These are phyloP conservation scores for Fraxinus nigra DNA, from an alignment of 305 asterid genomes.

Conservation along the genomic window DNA sequence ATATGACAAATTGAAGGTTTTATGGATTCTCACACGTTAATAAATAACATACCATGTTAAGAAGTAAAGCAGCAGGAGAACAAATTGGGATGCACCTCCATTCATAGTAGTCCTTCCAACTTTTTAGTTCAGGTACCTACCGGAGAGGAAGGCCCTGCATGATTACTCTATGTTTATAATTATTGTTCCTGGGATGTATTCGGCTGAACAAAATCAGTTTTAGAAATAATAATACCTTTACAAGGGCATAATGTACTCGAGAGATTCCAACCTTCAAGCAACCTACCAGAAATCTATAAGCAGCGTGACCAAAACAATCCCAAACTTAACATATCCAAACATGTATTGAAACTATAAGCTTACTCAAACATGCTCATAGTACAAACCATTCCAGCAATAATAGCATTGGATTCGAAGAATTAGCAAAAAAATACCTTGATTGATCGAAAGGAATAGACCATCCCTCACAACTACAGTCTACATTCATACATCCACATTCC, in stretches of 20 bases:
- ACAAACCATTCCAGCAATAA: background rate
- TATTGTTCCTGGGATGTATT: background rate
- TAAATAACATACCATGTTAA: conserved; percentile 73
- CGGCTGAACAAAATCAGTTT: background rate
- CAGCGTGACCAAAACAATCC: background rate
- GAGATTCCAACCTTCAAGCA: conserved; percentile 52
- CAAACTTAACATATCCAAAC: background rate
- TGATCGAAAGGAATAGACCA: conserved; percentile 19
- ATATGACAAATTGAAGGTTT: background rate
- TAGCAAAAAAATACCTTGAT: conserved; percentile 36
- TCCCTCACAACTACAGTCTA: background rate
- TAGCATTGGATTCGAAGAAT: background rate
- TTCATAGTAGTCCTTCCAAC: conserved; percentile 83
- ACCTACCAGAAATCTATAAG: conserved; percentile 32
- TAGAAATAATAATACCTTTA: conserved; percentile 48
- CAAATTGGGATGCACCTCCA: conserved; percentile 82
- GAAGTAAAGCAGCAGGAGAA: conserved; percentile 89
- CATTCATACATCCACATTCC: conserved; percentile 90
- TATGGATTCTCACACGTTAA: background rate
- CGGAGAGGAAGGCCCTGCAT: conserved; percentile 56
- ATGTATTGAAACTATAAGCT: background rate
- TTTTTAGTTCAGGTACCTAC: conserved; percentile 30
- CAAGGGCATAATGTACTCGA: conserved; percentile 68
- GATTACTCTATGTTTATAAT: background rate
- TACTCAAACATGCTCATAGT: background rate